Evolutionary conservation across 2,329 filamentous ascomycete species (phyloP).

Genomic region (Aquanectria penicillioides): DNA sequence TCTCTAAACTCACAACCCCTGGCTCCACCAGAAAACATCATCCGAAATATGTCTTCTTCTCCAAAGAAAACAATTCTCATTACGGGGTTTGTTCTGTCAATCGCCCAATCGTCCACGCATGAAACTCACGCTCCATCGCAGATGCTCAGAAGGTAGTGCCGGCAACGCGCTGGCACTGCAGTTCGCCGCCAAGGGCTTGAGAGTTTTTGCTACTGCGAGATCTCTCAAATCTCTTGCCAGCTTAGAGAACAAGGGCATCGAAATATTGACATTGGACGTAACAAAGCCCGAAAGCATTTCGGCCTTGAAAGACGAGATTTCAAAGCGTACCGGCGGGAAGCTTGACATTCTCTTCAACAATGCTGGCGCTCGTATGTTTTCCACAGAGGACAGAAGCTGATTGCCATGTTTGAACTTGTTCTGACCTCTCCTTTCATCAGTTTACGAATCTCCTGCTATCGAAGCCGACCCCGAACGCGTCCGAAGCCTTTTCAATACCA

Average conservation of each 20-base stretch:
- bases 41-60: too few relatives aligned
- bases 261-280: slow-evolving; percentile 21
- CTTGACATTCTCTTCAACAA: slow-evolving; percentile 28
- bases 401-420: not conserved
- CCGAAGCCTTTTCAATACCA: slow-evolving; percentile 24
- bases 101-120: too few relatives aligned
- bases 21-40: too few relatives aligned
- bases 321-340: slow-evolving; percentile 13
- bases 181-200: slow-evolving; percentile 18
- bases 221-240: slow-evolving; percentile 10
- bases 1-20: too few relatives aligned
- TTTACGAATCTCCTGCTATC: slow-evolving; percentile 23
- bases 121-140: not conserved
- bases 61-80: slow-evolving; percentile 15
- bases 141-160: slow-evolving; percentile 22
- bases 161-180: slow-evolving; percentile 27
- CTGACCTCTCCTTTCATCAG: slow-evolving; percentile 7
- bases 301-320: slow-evolving; percentile 13
- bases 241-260: slow-evolving; percentile 21
- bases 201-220: slow-evolving; percentile 27
- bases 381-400: not conserved
- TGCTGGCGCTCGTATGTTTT: slow-evolving; percentile 8
- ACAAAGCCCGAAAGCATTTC: slow-evolving; percentile 24
- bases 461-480: slow-evolving; percentile 17
- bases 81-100: slow-evolving; percentile 18